Conservation (phyloP, 345 rosid species). For the Cardamine resedifolia region DNA sequence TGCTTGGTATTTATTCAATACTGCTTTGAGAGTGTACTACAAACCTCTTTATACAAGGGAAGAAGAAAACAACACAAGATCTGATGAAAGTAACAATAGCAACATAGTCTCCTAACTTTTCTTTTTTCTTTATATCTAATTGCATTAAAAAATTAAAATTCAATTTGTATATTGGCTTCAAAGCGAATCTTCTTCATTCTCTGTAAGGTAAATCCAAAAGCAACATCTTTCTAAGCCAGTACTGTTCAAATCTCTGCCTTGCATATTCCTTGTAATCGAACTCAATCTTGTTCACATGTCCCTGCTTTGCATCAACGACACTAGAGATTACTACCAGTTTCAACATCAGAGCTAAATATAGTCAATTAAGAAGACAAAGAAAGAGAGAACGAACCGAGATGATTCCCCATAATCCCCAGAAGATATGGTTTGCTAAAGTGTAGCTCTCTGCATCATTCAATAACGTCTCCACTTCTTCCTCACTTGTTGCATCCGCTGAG, state of each 20-base stretch:
- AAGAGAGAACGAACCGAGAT: constrained; percentile 41
- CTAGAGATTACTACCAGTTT: background rate
- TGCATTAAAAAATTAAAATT: background rate
- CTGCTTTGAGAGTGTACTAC: constrained; percentile 17
- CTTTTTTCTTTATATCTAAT: background rate
- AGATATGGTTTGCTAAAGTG: constrained; percentile 72
- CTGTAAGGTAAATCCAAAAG: constrained; percentile 32
- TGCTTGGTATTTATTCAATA: too few relatives aligned
- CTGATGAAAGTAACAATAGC: constrained; percentile 2
- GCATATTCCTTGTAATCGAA: constrained; percentile 60
- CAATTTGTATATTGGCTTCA: background rate
- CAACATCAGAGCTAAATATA: background rate
- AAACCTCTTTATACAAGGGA: constrained; percentile 6
- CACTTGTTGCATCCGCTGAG: constrained; percentile 48
- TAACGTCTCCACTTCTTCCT: constrained; percentile 49
- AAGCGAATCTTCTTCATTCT: constrained; percentile 3
- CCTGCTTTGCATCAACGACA: constrained; percentile 33
- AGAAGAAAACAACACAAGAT: constrained; percentile 4
- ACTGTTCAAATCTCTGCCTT: constrained; percentile 60
- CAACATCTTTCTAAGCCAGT: constrained; percentile 46
- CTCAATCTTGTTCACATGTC: constrained; percentile 50
- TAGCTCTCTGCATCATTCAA: constrained; percentile 53
- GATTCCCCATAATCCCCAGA: constrained; percentile 83
- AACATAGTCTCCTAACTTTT: constrained; percentile 6
- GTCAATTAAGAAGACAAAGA: background rate